Evolutionary conservation across 2,329 filamentous ascomycete species (phyloP).

Genomic region (Pyrenophora graminea): DNA sequence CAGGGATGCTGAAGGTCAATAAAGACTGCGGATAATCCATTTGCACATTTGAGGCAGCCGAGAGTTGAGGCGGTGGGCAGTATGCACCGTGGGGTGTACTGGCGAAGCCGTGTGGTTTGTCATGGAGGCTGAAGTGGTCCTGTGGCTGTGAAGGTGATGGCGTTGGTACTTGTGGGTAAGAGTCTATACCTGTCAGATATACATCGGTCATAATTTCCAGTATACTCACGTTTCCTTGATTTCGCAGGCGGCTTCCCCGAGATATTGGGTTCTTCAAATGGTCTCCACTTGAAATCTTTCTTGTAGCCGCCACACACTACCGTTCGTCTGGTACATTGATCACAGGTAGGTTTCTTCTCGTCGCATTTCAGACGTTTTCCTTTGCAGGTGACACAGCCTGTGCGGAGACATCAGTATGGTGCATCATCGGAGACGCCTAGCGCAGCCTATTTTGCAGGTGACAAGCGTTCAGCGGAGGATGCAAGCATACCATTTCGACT

Average conservation of each 20-base stretch:
- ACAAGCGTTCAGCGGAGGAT: constrained; percentile 1
- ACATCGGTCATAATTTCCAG: neutral
- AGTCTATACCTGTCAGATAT: constrained; percentile 20
- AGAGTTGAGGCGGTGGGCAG: constrained; percentile 16
- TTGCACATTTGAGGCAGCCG: constrained; percentile 14
- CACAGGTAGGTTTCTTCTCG: constrained; percentile 70
- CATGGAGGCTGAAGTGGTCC: neutral
- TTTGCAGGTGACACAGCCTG: constrained; percentile 75
- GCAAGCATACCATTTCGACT: constrained; percentile 69
- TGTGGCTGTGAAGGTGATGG: constrained; percentile 9
- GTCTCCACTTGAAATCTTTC: constrained; percentile 76
- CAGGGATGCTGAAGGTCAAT: constrained; percentile 17
- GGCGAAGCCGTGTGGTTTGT: constrained; percentile 14
- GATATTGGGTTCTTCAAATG: constrained; percentile 67
- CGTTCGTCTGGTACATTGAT: constrained; percentile 67
- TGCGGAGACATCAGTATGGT: constrained; percentile 11
- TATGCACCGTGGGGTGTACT: constrained; percentile 13
- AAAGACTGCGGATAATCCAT: constrained; percentile 19
- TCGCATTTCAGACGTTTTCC: constrained; percentile 74
- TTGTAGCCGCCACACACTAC: constrained; percentile 73
- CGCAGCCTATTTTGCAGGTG: neutral
- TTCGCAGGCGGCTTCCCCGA: constrained; percentile 50
- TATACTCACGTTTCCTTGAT: constrained; percentile 52
- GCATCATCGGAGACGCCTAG: neutral
- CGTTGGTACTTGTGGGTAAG: constrained; percentile 9